A percentile compares a stretch with the other conserved stretches of the same genome.
These are phyloP conservation scores for Skeletonema tropicum DNA, from an alignment of 108 stramenopile species.

Conservation along the genomic window DNA sequence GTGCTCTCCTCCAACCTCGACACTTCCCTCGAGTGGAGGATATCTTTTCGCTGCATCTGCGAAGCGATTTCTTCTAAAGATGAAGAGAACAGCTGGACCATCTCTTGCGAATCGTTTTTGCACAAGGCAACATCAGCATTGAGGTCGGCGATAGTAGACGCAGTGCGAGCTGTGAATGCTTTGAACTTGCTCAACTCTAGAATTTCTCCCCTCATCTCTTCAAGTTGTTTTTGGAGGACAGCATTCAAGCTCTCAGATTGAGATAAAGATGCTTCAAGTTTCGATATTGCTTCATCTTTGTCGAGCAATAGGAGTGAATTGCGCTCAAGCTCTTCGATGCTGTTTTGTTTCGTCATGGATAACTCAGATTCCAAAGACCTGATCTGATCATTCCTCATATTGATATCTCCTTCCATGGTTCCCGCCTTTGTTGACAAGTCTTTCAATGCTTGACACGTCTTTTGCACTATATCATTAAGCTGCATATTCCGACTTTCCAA, in stretches of 20 bases:
- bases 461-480: slow-evolving; percentile 5
- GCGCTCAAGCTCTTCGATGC: slow-evolving; percentile 8
- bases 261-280: slow-evolving; percentile 8
- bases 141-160: slow-evolving; percentile 4
- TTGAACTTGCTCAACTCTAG: slow-evolving; percentile 22
- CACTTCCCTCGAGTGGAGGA: slow-evolving; percentile 7
- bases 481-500: slow-evolving; percentile 22
- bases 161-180: slow-evolving; percentile 1
- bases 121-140: slow-evolving; percentile 6
- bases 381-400: slow-evolving; percentile 30
- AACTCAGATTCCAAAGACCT: slow-evolving; percentile 22
- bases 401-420: slow-evolving; percentile 17
- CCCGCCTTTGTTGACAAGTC: neutral
- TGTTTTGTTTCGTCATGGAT: neutral
- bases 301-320: slow-evolving; percentile 8
- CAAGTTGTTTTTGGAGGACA: neutral
- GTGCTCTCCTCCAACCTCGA: slow-evolving; percentile 13
- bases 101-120: slow-evolving; percentile 8
- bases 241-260: neutral
- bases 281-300: slow-evolving; percentile 11
- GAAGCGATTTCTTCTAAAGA: neutral
- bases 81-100: slow-evolving; percentile 9
- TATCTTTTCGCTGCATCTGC: slow-evolving; percentile 7
- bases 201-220: slow-evolving; percentile 15
- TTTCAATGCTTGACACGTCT: neutral